phyloP scores from a whole-genome alignment of 805 yeast species.

The Spathaspora girioi region DNA sequence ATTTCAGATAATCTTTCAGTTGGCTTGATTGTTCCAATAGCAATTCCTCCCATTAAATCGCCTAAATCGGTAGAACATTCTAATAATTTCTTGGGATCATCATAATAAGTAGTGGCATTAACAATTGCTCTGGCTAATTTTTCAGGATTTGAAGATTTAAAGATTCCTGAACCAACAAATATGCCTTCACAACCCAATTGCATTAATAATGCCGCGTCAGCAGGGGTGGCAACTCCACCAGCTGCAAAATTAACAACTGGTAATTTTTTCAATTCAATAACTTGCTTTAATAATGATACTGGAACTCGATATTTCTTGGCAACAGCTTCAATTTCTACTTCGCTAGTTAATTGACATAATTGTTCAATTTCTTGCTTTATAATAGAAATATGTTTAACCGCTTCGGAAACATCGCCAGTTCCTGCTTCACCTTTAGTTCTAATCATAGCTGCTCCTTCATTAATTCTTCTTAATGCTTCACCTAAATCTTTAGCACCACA shows the following conservation, averaged over 20 bases:
- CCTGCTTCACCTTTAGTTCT: conserved; percentile 90
- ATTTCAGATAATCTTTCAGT: conserved; percentile 46
- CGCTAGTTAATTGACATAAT: conserved; percentile 36
- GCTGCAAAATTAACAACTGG: conserved; percentile 88
- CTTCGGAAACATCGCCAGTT: conserved; percentile 82
- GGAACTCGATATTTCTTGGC: conserved; percentile 64
- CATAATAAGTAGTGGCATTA: conserved; percentile 68
- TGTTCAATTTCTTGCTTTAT: conserved; percentile 54
- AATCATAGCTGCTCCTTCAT: conserved; percentile 85
- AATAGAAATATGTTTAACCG: conserved; percentile 67
- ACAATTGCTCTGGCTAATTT: conserved; percentile 76
- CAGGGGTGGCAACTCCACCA: conserved; percentile 86
- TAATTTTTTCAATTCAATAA: conserved; percentile 48
- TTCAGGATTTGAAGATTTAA: conserved; percentile 70
- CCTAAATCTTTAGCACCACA: conserved; percentile 83
- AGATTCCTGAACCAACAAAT: conserved; percentile 59
- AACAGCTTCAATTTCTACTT: conserved; percentile 42
- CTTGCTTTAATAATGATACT: conserved; percentile 45
- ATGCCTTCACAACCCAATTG: conserved; percentile 34
- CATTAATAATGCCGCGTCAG: conserved; percentile 81
- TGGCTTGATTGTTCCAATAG: conserved; percentile 48
- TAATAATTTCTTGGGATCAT: conserved; percentile 56
- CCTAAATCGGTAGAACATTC: conserved; percentile 71
- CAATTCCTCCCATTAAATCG: conserved; percentile 71
- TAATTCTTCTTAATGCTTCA: conserved; percentile 73